A percentile compares a stretch with the other conserved stretches of the same genome.
These are phyloP conservation scores for Kluyveromyces lactis DNA, from an alignment of 805 yeast genomes.

Conservation along the genomic window DNA sequence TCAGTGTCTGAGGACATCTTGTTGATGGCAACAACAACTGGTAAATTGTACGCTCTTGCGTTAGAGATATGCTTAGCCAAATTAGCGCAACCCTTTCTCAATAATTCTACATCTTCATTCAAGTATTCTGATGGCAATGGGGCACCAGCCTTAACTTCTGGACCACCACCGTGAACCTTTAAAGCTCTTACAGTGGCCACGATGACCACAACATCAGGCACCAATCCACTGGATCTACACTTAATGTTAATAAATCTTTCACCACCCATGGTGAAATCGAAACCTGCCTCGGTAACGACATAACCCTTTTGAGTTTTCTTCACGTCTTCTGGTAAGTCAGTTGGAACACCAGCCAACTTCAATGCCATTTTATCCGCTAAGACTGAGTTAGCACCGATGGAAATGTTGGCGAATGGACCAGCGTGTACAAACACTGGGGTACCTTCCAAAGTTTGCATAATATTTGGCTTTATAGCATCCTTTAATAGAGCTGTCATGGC, in stretches of 20 bases:
- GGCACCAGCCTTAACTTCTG: constrained; percentile 81
- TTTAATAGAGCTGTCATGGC: constrained; percentile 74
- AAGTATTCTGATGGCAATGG: constrained; percentile 66
- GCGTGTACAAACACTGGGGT: constrained; percentile 85
- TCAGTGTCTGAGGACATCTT: constrained; percentile 67
- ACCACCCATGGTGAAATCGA: constrained; percentile 90
- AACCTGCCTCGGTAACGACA: constrained; percentile 83
- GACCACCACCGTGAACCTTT: constrained; percentile 84
- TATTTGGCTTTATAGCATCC: constrained; percentile 76
- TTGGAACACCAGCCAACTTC: constrained; percentile 62
- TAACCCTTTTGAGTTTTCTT: constrained; percentile 53
- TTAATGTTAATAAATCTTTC: constrained; percentile 78
- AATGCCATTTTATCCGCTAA: constrained; percentile 77
- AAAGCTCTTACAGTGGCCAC: constrained; percentile 82
- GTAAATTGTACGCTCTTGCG: constrained; percentile 63
- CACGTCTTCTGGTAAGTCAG: constrained; percentile 35
- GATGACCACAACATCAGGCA: constrained; percentile 69
- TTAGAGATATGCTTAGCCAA: constrained; percentile 70
- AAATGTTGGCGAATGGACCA: constrained; percentile 83
- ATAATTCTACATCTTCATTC: constrained; percentile 61
- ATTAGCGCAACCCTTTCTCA: constrained; percentile 63
- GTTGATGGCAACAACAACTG: constrained; percentile 77
- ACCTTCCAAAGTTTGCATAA: constrained; percentile 85
- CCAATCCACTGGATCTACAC: constrained; percentile 72
- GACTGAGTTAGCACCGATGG: constrained; percentile 80